phyloP scores from a whole-genome alignment of 1,139 yeast genomes.

The Kurtzmaniella quercitrusa region DNA sequence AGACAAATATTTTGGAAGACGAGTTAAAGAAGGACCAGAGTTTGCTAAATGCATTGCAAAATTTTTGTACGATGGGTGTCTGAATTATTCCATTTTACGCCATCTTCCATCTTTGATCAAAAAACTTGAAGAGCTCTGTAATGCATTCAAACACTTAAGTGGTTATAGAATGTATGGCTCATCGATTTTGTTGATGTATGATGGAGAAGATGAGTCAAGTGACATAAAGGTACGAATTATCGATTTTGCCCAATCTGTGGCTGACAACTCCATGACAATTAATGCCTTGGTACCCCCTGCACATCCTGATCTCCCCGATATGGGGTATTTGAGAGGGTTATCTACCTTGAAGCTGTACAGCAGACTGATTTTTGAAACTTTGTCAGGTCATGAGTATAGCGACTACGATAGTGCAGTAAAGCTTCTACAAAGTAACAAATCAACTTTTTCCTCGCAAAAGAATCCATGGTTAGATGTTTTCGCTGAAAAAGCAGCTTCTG shows the following conservation, averaged over 20 bases:
- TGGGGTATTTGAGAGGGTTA: constrained; percentile 83
- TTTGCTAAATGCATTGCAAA: constrained; percentile 71
- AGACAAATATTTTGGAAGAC: constrained; percentile 91
- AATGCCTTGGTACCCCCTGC: constrained; percentile 54
- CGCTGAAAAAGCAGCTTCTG: constrained; percentile 31
- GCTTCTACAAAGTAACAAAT: constrained; percentile 23
- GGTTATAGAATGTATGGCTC: constrained; percentile 95
- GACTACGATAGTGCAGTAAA: constrained; percentile 17
- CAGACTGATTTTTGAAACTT: constrained; percentile 45
- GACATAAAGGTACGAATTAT: constrained; percentile 65
- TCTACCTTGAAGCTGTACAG: constrained; percentile 63
- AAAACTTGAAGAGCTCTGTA: constrained; percentile 55
- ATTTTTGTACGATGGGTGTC: constrained; percentile 73
- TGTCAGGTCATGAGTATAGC: constrained; percentile 27
- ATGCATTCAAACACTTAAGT: constrained; percentile 49
- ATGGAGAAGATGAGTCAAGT: constrained; percentile 38
- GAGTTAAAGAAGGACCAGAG: constrained; percentile 67
- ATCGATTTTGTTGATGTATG: constrained; percentile 83
- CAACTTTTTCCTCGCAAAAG: constrained; percentile 22
- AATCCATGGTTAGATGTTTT: constrained; percentile 47
- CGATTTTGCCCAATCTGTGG: constrained; percentile 93
- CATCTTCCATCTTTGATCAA: constrained; percentile 66
- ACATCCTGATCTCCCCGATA: constrained; percentile 61
- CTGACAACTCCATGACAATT: constrained; percentile 36
- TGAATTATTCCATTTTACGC: constrained; percentile 53